Evolutionary conservation across 1,139 yeast species (phyloP).

Genomic region (Lodderomyces margitis): DNA sequence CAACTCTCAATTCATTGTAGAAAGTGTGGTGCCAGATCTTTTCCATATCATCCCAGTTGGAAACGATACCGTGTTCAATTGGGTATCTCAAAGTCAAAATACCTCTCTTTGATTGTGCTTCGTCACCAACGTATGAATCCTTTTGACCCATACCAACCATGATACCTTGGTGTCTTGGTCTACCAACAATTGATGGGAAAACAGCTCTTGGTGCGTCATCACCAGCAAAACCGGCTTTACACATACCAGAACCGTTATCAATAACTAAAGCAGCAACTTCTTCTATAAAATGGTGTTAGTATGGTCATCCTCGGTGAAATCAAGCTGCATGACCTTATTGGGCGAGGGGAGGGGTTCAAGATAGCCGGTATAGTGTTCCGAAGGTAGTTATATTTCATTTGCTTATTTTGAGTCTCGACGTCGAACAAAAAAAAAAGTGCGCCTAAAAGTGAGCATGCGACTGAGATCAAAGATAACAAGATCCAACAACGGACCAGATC

Average conservation of each 20-base stretch:
- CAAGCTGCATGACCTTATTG: too few species aligned
- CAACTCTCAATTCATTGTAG: conserved; percentile 97
- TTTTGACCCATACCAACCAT: conserved; percentile 99
- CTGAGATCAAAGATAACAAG: conserved; percentile 5
- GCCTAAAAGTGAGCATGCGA: conserved; percentile 1
- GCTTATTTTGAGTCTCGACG: background rate
- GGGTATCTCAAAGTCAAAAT: conserved; percentile 98
- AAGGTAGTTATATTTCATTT: background rate
- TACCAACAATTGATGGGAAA: conserved; percentile 99
- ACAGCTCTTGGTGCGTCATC: conserved; percentile 99
- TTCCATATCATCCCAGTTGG: conserved; percentile 99
- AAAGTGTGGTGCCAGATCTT: conserved; percentile 99
- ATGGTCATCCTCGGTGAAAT: conserved; percentile 4
- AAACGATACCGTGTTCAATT: conserved; percentile 99
- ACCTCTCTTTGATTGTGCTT: conserved; percentile 99
- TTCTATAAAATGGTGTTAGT: conserved; percentile 35
- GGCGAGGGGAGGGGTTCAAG: background rate
- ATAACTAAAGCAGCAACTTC: conserved; percentile 78
- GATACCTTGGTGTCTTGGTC: conserved; percentile 99
- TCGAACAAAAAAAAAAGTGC: conserved; percentile 7
- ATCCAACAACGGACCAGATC: background rate
- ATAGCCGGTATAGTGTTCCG: too few species aligned
- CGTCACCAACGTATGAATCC: conserved; percentile 99
- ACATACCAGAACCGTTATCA: conserved; percentile 99
- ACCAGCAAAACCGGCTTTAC: conserved; percentile 99